Base-by-base conservation (phyloP, 2,329 filamentous ascomycete genomes). In the Decorospora gaudefroyi region DNA sequence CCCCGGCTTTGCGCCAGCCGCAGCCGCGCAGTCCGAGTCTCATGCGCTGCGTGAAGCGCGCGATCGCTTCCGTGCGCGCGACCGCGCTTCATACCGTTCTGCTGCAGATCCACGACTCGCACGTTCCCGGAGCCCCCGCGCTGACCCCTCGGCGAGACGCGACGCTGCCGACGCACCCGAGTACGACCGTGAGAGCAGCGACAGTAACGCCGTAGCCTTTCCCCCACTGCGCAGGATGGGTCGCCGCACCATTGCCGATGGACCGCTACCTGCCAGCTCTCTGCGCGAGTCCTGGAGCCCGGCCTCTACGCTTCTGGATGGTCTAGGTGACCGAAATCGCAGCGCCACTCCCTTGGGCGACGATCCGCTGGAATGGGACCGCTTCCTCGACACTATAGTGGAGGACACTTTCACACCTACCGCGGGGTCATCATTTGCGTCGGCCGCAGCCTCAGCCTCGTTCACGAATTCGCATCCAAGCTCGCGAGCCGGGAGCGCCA, bases 381-480 rank as follows among this genome's bases (percentile, higher is more conserved):
- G 85, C 3, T 82, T 96, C 39, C 76, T 90, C 44, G 85, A 81
- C 5, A 95, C 88, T 0, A 80, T 96, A 49, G 85, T 87, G 0
- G 88, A 89, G 0, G 90, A 96, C 66, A 84, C 86, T 11, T 86
- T 88, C 49, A 80, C 88, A 2, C 89, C 90, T 0, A 95, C 87
- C 57, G 81, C 83, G 2, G 83, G 87, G 19, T 91, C 90, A 1
- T 96, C 90, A 0, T 96, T 96, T 66, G 81, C 85, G 0, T 91
- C 88, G 7, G 78, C 78, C 1, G 74, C 75, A n/a, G 74, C 78
- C 3, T 76, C 77, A 26, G 75, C 75, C 9, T 79, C 79, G 0
- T 76, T 76, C 40, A 69, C 70, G 22, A 64, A 68, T 19, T 70
- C 64, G 3, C 53, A 65, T 21, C 53, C 62, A 12, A 66, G 61